Conservation (phyloP, 2,329 filamentous ascomycete species). For the Cytospora mali region DNA sequence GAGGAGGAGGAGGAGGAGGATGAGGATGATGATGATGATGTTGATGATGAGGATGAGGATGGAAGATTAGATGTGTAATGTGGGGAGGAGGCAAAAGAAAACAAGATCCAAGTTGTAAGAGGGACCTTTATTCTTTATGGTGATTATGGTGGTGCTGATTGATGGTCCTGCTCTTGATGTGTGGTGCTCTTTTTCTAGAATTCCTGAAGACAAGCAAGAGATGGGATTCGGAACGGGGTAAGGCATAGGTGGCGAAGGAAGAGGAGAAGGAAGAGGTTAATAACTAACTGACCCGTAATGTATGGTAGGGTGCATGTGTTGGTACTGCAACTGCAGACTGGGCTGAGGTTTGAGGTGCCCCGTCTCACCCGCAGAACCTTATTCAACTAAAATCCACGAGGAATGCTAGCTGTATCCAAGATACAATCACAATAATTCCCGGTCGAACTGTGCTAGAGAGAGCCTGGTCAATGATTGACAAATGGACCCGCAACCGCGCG, state of each 20-base stretch:
- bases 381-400: too few species aligned
- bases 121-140: background rate
- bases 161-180: conserved; percentile 1
- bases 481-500: too few species aligned
- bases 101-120: background rate
- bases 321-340: too few species aligned
- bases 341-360: too few species aligned
- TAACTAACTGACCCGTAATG: conserved; percentile 5
- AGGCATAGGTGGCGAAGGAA: background rate
- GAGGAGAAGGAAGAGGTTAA: background rate
- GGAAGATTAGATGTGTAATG: background rate
- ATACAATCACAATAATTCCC: too few species aligned
- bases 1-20: conserved; percentile 4
- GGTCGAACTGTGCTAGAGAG: too few species aligned
- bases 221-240: background rate
- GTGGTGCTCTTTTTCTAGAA: conserved; percentile 9
- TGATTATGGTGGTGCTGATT: background rate
- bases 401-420: too few species aligned
- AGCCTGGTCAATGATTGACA: too few species aligned
- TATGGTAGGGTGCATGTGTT: too few species aligned
- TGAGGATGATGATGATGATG: conserved; percentile 3
- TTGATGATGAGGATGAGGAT: background rate
- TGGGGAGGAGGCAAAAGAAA: too few species aligned
- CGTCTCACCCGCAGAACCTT: too few species aligned
- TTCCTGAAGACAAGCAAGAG: background rate